These are phyloP conservation scores for Parasarocladium wereldwijsianum DNA, from an alignment of 2,329 filamentous ascomycete species.

Conservation along the genomic window DNA sequence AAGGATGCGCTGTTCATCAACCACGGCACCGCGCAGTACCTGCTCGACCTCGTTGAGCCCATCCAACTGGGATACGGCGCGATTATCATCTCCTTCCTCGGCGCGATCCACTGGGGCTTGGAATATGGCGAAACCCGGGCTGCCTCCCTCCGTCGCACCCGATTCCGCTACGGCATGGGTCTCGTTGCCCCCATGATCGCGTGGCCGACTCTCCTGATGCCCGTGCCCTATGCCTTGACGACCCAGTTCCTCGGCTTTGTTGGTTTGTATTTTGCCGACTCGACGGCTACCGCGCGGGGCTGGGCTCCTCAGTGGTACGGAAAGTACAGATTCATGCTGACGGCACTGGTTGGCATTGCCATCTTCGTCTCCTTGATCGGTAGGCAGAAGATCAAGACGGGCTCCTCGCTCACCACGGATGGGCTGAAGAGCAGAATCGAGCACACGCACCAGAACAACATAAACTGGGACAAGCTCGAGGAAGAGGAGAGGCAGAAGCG, in stretches of 20 bases:
- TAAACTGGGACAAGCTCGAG: constrained; percentile 33
- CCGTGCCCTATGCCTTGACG: constrained; percentile 72
- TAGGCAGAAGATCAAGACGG: constrained; percentile 54
- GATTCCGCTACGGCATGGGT: constrained; percentile 71
- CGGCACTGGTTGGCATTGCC: constrained; percentile 71
- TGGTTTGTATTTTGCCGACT: constrained; percentile 73
- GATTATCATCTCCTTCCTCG: constrained; percentile 84
- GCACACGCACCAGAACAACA: constrained; percentile 14
- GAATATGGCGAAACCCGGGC: constrained; percentile 68
- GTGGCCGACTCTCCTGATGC: constrained; percentile 80
- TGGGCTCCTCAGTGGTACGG: constrained; percentile 79
- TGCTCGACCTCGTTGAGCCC: constrained; percentile 66
- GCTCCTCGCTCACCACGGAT: not conserved
- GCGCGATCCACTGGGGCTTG: constrained; percentile 84
- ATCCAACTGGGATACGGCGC: constrained; percentile 86
- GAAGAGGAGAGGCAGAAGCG: constrained; percentile 22
- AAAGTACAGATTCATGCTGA: constrained; percentile 83
- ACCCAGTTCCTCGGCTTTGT: constrained; percentile 76
- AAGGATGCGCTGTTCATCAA: constrained; percentile 40
- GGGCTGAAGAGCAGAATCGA: not conserved
- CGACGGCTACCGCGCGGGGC: constrained; percentile 54
- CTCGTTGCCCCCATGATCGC: constrained; percentile 66
- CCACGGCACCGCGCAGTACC: constrained; percentile 54
- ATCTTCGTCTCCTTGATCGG: constrained; percentile 73
- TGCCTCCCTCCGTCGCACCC: constrained; percentile 45